Percentiles rank a stretch among this genome's conserved stretches.
Evolutionary conservation across 202 grass and related monocot genomes (phyloP).

Genomic region (Hordeum pubiflorum): DNA sequence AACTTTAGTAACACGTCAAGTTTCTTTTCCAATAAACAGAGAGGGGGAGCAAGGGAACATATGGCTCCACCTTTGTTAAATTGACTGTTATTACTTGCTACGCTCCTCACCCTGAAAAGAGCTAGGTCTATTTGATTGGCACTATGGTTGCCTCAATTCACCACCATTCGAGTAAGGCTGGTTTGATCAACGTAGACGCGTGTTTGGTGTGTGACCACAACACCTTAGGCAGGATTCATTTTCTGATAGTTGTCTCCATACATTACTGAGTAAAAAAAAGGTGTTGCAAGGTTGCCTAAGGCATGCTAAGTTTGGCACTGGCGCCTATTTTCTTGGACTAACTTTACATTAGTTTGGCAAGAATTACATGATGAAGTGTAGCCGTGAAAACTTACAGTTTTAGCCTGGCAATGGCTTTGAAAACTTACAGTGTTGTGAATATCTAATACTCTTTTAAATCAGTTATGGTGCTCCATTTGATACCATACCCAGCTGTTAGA

Average conservation of each 20-base stretch:
- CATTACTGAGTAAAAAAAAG: neutral
- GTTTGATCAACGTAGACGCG: neutral
- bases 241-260: neutral
- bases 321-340: neutral
- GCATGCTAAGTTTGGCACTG: neutral
- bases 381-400: neutral
- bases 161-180: neutral
- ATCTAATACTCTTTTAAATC: neutral
- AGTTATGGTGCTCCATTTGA: neutral
- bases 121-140: neutral
- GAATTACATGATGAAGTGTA: neutral
- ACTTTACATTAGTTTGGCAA: neutral
- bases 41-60: neutral
- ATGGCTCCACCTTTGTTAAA: neutral
- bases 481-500: neutral
- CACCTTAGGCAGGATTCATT: neutral
- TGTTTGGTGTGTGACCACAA: neutral
- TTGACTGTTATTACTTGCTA: neutral
- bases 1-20: neutral
- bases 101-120: neutral
- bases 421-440: too few species aligned
- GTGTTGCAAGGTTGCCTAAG: neutral
- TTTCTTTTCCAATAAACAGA: neutral
- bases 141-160: neutral
- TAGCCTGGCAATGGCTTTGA: neutral